Percentiles rank a stretch among this genome's conserved stretches.
phyloP scores from a whole-genome alignment of 768 basidiomycete genomes.

The Tricholoma terreum region DNA sequence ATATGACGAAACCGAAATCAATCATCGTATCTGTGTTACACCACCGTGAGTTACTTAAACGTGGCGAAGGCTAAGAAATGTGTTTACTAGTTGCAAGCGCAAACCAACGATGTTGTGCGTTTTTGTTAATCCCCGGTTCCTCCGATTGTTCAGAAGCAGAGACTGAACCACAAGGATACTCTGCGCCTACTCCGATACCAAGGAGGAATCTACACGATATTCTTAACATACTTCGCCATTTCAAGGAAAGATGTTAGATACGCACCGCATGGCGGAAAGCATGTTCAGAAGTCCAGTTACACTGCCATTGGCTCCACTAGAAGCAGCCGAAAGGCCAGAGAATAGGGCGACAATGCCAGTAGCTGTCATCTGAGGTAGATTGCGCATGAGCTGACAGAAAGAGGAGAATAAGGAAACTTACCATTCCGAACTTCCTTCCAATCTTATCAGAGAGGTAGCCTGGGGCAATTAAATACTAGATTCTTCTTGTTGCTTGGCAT shows the following conservation, averaged over 20 bases:
- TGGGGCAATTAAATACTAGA: conserved; percentile 10
- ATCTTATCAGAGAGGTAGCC: conserved; percentile 81
- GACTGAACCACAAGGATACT: conserved; percentile 89
- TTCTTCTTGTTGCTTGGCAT: background rate
- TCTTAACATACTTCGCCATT: background rate
- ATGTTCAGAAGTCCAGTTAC: conserved; percentile 72
- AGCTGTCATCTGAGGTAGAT: conserved; percentile 61
- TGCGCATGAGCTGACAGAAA: conserved; percentile 10
- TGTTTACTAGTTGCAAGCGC: conserved; percentile 81
- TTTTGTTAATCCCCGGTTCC: conserved; percentile 71
- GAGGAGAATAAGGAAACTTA: conserved; percentile 24
- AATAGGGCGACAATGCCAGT: conserved; percentile 84
- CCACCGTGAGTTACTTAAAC: conserved; percentile 4
- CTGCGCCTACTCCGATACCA: conserved; percentile 85
- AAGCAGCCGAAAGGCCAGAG: conserved; percentile 78
- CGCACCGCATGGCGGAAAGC: conserved; percentile 74
- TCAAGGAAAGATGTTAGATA: conserved; percentile 1
- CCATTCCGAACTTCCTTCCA: conserved; percentile 89
- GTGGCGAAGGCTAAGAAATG: background rate
- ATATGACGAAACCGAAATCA: conserved; percentile 76
- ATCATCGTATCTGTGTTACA: conserved; percentile 69
- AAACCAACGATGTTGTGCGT: conserved; percentile 83
- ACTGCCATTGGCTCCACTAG: conserved; percentile 72
- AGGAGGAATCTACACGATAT: conserved; percentile 63
- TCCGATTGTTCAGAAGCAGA: conserved; percentile 90